Conservation (phyloP, 1,284 basidiomycete species). For the Sporisorium reilianum region DNA sequence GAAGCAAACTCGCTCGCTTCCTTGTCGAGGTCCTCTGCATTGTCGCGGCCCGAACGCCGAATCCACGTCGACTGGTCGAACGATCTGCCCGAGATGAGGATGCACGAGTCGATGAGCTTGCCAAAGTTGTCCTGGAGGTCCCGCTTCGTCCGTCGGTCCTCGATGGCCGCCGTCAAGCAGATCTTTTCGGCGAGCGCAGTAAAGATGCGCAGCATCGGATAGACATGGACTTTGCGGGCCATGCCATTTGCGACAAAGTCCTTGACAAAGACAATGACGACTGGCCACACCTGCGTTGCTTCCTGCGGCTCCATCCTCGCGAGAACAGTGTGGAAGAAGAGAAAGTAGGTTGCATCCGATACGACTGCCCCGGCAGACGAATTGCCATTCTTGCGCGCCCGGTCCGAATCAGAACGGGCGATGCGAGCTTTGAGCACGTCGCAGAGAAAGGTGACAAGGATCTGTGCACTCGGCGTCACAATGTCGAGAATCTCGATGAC, state of each 20-base stretch:
- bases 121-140: constrained; percentile 91
- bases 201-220: constrained; percentile 83
- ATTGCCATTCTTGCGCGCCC: constrained; percentile 17
- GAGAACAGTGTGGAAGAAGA: constrained; percentile 90
- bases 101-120: constrained; percentile 85
- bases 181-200: constrained; percentile 85
- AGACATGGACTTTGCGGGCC: constrained; percentile 73
- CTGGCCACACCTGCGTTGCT: constrained; percentile 87
- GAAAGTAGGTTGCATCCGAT: constrained; percentile 73
- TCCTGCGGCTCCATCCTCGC: constrained; percentile 85
- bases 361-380: constrained; percentile 13
- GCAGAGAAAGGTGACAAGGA: constrained; percentile 87
- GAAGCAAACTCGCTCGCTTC: constrained; percentile 38
- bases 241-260: constrained; percentile 75
- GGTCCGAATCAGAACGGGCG: constrained; percentile 72
- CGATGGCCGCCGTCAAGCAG: constrained; percentile 83
- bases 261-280: constrained; percentile 79
- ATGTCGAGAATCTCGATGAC: constrained; percentile 85
- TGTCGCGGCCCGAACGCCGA: constrained; percentile 77
- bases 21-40: constrained; percentile 55
- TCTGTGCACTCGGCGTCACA: constrained; percentile 86
- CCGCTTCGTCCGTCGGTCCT: constrained; percentile 87
- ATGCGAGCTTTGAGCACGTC: constrained; percentile 72
- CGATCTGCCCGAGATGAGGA: constrained; percentile 79
- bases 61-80: constrained; percentile 85